Evolutionary conservation across 2,329 filamentous ascomycete species (phyloP), one percentile per base, ranked within the genome.

Genomic region (Aspergillus eucalypticola): DNA sequence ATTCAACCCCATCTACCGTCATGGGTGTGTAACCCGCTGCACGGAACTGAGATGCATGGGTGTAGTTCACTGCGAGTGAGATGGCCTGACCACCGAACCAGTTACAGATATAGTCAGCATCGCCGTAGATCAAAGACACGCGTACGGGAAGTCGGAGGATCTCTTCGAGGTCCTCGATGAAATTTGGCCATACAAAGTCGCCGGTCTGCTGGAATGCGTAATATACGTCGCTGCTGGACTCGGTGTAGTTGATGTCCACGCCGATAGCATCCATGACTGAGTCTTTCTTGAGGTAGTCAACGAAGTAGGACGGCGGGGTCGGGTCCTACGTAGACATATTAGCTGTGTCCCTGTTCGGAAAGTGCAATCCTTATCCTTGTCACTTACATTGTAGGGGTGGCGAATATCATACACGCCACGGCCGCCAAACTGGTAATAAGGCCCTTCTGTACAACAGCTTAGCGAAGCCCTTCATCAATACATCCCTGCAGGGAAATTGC

Each of bases 51-150:
- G 81, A 76, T 10, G 81, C 78, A 42, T 86, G 81, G 1, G 73
- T 68, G 63, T 78, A 78, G 44, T 81, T 74, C 0, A 92, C 78
- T 5, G 82, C 82, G 3, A 91, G 79, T 2, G 88, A 90, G 44
- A 91, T 81, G 1, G 88, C 87, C 74, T 95, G 84, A 38, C 90
- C 91, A n/a, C 91, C 91, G 64, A 88, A 74, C 76, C 75, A 85
- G 67, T 86, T 86, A 73, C 82, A 84, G 61, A 80, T 79, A 73
- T 79, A 83, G 70, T 80, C 84, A 32, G 83, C 82, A 65, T 88
- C 86, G 11, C 86, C 86, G 71, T 94, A 91, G 58, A 92, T 83
- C 60, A 95, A 77, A 5, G 88, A 88, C 15, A 95, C 84, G 10
- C 86, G 87, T 17, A 92, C 83, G 13, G 87, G 88, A 2, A 78